These are phyloP conservation scores for Beauveria varroae DNA, from an alignment of 2,329 filamentous ascomycete species.

Conservation along the genomic window DNA sequence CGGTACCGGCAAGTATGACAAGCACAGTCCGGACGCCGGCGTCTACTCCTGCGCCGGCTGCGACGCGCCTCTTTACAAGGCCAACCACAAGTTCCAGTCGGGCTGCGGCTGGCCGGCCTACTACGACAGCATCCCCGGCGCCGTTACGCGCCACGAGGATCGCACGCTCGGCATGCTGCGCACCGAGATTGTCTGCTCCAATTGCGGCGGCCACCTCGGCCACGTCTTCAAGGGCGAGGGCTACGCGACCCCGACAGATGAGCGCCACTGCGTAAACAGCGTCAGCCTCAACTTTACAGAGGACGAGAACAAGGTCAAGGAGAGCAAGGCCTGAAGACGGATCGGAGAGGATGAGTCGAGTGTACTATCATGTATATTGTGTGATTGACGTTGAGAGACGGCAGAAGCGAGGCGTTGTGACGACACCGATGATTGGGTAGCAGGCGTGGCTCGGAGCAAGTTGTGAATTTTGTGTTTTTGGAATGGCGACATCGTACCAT, in stretches of 20 bases:
- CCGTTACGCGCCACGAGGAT: slow-evolving; percentile 77
- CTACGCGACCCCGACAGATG: slow-evolving; percentile 78
- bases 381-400: neutral
- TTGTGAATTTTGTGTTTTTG: neutral
- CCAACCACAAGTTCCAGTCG: slow-evolving; percentile 89
- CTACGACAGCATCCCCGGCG: slow-evolving; percentile 89
- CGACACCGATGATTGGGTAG: neutral
- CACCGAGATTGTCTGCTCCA: slow-evolving; percentile 89
- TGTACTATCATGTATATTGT: neutral
- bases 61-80: slow-evolving; percentile 81
- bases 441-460: neutral
- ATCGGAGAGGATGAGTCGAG: neutral
- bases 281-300: slow-evolving; percentile 76
- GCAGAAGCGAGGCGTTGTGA: slow-evolving; percentile 7
- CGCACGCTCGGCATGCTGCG: slow-evolving; percentile 70
- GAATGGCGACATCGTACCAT: neutral
- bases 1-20: slow-evolving; percentile 76
- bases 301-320: slow-evolving; percentile 47
- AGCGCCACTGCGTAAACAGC: slow-evolving; percentile 96
- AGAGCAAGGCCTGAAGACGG: slow-evolving; percentile 27
- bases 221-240: slow-evolving; percentile 92
- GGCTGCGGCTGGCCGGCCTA: slow-evolving; percentile 98
- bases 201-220: slow-evolving; percentile 91
- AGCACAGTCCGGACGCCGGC: slow-evolving; percentile 68
- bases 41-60: slow-evolving; percentile 87